Conservation (phyloP, 495 filamentous ascomycete genomes). For the Chaetomidium leptoderma region DNA sequence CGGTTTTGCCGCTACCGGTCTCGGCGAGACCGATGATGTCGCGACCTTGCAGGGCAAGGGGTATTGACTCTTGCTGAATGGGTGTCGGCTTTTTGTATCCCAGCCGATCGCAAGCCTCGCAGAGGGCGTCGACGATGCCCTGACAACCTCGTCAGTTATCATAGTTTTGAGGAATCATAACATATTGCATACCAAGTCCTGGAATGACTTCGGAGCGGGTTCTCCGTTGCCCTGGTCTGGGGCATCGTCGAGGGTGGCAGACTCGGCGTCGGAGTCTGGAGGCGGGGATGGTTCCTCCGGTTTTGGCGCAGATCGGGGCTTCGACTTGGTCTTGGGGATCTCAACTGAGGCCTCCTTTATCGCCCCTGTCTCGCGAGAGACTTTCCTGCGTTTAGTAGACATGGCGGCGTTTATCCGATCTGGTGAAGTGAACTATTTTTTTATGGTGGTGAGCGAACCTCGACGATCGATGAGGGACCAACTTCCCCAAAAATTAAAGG, state of each 20-base stretch:
- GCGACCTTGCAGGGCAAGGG: constrained; percentile 70
- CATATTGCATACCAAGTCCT: constrained; percentile 52
- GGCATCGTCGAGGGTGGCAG: constrained; percentile 24
- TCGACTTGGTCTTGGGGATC: constrained; percentile 10
- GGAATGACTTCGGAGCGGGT: constrained; percentile 61
- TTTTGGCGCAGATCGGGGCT: constrained; percentile 3
- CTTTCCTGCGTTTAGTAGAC: constrained; percentile 31
- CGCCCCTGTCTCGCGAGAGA: constrained; percentile 12
- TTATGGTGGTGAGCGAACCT: neutral
- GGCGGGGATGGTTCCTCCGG: constrained; percentile 2
- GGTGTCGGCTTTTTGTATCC: constrained; percentile 81
- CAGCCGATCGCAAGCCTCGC: constrained; percentile 75
- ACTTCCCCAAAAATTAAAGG: constrained; percentile 17
- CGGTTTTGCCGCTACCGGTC: constrained; percentile 90
- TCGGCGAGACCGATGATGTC: constrained; percentile 93
- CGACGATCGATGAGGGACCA: neutral
- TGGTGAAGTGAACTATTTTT: neutral
- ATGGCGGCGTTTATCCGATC: constrained; percentile 15
- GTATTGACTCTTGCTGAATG: constrained; percentile 73
- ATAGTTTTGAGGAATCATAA: neutral
- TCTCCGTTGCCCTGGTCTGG: constrained; percentile 21
- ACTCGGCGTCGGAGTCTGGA: constrained; percentile 20
- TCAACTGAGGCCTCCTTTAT: constrained; percentile 2
- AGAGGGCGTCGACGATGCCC: constrained; percentile 81
- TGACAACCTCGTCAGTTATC: constrained; percentile 20